Base-by-base conservation (phyloP, 2,329 filamentous ascomycete species). In the Colletotrichum plurivorum region DNA sequence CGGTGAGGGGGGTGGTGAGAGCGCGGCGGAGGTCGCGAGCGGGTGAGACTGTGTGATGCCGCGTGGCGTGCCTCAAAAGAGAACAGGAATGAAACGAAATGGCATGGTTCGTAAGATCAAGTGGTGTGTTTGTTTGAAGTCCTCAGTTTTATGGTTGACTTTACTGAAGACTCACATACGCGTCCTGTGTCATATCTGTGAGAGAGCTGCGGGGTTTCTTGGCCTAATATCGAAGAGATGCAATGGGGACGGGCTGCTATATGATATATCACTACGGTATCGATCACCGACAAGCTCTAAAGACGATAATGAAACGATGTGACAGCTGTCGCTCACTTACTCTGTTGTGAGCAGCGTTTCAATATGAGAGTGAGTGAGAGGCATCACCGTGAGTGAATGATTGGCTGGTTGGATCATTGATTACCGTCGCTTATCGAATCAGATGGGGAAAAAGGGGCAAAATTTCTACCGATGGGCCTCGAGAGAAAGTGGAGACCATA, bases 281-380 rank as follows among this genome's bases (percentile, higher is more conserved):
- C n/a, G 8, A 12, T 22, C 20, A 49, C 20, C 46, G 20, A 7
- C 9, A 49, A 10, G 43, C 43, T 18, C 16, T 4, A 49, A 49
- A 20, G 43, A 46, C 43, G 43, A 31, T 6, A 58, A 18, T 60
- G 57, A 60, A 51, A 60, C 46, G 1, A 27, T 60, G n/a, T 51
- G 57, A 60, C 57, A 51, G 57, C 57, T 46, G 31, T 51, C 57
- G 46, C 25, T 51, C 27, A 36, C 20, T 22, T 27, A 9, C 15
- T 5, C 7, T 41, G 18, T 27, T 51, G 41, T 60, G 57, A 41
- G 31, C 4, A 5, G 3, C 7, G 27, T 51, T 52, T 52, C 49
- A 52, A 52, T 31, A 52, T 52, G 49, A 52, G 22, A n/a, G 22
- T 16, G 49, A 27, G 16, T 31, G 10, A 15, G 5, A 10, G 27